Evolutionary conservation across 768 basidiomycete species (phyloP), one percentile per base, ranked within the genome.

Genomic region (Floccularia luteovirens): DNA sequence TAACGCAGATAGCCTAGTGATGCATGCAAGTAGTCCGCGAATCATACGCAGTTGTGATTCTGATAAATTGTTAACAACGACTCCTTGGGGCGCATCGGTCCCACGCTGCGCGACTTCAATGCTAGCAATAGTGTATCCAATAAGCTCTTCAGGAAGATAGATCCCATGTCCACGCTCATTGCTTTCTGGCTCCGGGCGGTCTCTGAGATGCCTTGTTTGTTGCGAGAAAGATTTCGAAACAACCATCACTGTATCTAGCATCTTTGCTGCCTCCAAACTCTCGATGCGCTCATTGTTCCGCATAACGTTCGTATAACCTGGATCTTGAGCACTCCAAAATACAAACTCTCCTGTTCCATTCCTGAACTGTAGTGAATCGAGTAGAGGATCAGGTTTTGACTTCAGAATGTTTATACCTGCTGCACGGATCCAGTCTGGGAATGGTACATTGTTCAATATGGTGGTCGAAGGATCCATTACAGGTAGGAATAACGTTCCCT

Each of bases 401-500:
- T 91, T 87, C 31, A 96, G 69, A 42, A 92, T 88, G 49, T 84
- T 85, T 49, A 92, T 91, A 12, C 90, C 90, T 5, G 90, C 86
- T 1, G 79, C 77, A 2, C 92, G 78, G 24, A 93, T 89, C 89
- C 89, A 93, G 49, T 93, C 90, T 0, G 88, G 69, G 55, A 96
- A 88, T 0, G 82, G 73, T 0, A 76, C 61, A 3, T 59, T 62
- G 43, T 75, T 85, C 38, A 79, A 69, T 17, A 69, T 57, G 24
- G 64, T 70, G n/a, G 48, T 48, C 8, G 69, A 57, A 0, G 79
- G 67, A 10, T 67, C 66, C 3, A 74, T 68, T 13, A 93, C 81
- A 0, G 96, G 96, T 1, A 99, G n/a, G 70, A 30, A 99, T 82
- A 22, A 91, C 79, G 58, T 99, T 99, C 2, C 94, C 92, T 4